Evolutionary conservation across 108 stramenopile genomes (phyloP).

Genomic region (Nitzschia sp.): DNA sequence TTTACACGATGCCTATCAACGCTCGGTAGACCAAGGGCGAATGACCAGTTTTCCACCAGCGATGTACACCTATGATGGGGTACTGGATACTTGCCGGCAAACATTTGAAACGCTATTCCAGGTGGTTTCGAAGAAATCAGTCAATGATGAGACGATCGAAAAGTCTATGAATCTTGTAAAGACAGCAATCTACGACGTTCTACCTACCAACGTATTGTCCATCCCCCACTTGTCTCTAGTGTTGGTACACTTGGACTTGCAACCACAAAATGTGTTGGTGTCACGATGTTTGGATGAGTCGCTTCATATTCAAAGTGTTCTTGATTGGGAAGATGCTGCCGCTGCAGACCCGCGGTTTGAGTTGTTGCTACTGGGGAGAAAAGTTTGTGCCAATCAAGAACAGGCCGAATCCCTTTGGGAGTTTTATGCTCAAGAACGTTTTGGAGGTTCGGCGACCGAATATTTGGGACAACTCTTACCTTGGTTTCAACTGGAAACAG

Average conservation of each 20-base stretch:
- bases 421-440: conserved; percentile 29
- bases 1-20: conserved; percentile 37
- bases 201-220: conserved; percentile 4
- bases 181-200: conserved; percentile 7
- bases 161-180: not conserved
- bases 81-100: conserved; percentile 9
- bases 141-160: conserved; percentile 2
- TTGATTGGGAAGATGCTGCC: conserved; percentile 88
- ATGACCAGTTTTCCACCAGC: not conserved
- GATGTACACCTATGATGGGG: conserved; percentile 1
- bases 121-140: not conserved
- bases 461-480: conserved; percentile 68
- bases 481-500: conserved; percentile 79
- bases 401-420: conserved; percentile 72
- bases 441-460: too few species aligned
- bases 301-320: conserved; percentile 46
- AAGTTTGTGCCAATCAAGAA: conserved; percentile 70
- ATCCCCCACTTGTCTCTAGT: conserved; percentile 44
- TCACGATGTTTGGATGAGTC: conserved; percentile 5
- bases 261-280: conserved; percentile 82
- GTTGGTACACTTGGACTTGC: conserved; percentile 81
- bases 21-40: not conserved
- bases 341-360: conserved; percentile 84
- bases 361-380: conserved; percentile 70
- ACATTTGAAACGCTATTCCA: not conserved